Evolutionary conservation across 257 asterid genomes (phyloP), one percentile per base, ranked within the genome.

Genomic region (Ocimum tenuiflorum): DNA sequence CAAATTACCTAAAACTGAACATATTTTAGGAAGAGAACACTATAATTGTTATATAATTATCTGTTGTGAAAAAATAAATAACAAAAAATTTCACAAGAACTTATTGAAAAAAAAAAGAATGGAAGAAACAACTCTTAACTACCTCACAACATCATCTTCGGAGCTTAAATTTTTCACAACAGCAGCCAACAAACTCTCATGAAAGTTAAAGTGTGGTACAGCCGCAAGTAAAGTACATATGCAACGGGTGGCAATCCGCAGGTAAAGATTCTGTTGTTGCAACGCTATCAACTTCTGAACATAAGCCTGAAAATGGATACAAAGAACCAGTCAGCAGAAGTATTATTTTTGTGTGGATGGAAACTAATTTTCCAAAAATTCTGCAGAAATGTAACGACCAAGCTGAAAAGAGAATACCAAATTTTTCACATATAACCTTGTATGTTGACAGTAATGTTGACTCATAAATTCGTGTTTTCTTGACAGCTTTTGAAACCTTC

Each of bases 171-270:
- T 81, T 67, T 75, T 81, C 47, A 90, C 83, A 63, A 94, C 95
- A 47, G 85, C 86, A 53, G 84, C 79, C 73, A 94, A 59, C 83
- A 94, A 83, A 75, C 72, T 85, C 35, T 94, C 92, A 18, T 88
- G 87, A 60, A 73, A 89, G 77, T 94, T 94, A 75, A 94, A 94
- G 78, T 94, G 99, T 41, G 99, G 99, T 50, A 83, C 95, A 14
- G 97, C 91, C 56, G 80, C 91, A 65, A 89, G 90, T 71, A 91
- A 71, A 61, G 84, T 81, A 74, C 99, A 88, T 70, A 94, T 71
- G 79, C 99, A 94, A 39, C 94, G 94, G 64, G 83, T 73, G 57
- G 97, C 90, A 31, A 85, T 96, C 64, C 85, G 84, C 66, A 73
- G 80, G 69, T 80, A 88, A 51, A 73, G 82, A 65, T 81, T 46